Percentiles rank a stretch among this genome's conserved stretches.
phyloP scores from a whole-genome alignment of 768 basidiomycete genomes.

The Lentinula guzmanii region DNA sequence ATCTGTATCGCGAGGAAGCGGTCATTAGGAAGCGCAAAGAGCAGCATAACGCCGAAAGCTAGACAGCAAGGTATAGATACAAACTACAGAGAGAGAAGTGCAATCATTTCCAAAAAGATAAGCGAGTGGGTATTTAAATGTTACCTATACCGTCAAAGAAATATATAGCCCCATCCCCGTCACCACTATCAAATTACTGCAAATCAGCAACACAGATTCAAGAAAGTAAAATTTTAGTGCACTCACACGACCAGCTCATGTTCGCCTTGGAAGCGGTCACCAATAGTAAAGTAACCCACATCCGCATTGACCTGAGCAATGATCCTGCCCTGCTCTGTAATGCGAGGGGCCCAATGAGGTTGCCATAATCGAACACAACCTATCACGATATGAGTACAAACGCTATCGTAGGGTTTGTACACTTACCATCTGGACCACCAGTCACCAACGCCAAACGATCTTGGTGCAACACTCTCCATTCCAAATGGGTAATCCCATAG shows the following conservation, averaged over 20 bases:
- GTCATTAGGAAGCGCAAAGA: not conserved
- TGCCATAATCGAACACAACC: constrained; percentile 74
- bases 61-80: not conserved
- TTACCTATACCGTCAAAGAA: constrained; percentile 6
- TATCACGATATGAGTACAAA: constrained; percentile 16
- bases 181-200: not conserved
- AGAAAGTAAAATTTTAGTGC: not conserved
- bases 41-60: not conserved
- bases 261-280: constrained; percentile 47
- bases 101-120: not conserved
- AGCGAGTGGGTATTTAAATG: not conserved
- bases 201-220: not conserved
- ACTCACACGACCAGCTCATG: constrained; percentile 57
- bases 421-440: constrained; percentile 58
- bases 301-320: constrained; percentile 53
- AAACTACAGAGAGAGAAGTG: not conserved
- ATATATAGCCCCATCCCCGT: constrained; percentile 3
- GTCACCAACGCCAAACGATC: constrained; percentile 43
- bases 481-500: constrained; percentile 45
- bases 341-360: constrained; percentile 29
- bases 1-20: not conserved
- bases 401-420: not conserved
- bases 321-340: constrained; percentile 37
- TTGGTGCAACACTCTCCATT: constrained; percentile 44
- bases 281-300: constrained; percentile 52